A percentile compares a stretch with the other conserved stretches of the same genome.
Evolutionary conservation across 78 protist species (phyloP).

Genomic region (Tieghemostelium lacteum): DNA sequence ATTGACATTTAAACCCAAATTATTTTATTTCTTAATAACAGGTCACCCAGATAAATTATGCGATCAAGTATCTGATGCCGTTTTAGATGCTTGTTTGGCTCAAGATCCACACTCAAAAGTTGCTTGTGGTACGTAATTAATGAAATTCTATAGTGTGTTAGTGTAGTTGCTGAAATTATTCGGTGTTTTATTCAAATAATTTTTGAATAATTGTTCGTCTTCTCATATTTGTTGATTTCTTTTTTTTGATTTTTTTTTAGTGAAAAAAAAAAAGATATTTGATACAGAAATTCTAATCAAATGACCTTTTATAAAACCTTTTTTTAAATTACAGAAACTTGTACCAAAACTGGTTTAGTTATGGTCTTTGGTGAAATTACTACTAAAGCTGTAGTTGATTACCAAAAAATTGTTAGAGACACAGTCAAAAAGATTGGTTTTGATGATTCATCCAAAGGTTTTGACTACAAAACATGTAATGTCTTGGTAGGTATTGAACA

Average conservation of each 20-base stretch:
- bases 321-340: constrained; percentile 87
- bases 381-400: constrained; percentile 97
- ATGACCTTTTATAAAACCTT: background rate
- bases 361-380: constrained; percentile 99
- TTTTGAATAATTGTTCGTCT: background rate
- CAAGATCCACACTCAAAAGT: constrained; percentile 97
- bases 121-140: constrained; percentile 93
- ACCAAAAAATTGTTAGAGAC: constrained; percentile 97
- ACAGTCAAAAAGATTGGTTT: constrained; percentile 97
- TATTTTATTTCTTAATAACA: no score
- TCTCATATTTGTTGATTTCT: background rate
- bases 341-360: constrained; percentile 98
- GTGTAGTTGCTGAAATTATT: no score
- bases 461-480: constrained; percentile 98
- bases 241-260: no score
- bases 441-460: constrained; percentile 93
- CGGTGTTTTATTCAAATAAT: background rate
- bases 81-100: constrained; percentile 99
- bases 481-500: constrained; percentile 97
- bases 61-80: constrained; percentile 99
- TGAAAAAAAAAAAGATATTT: background rate
- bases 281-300: background rate
- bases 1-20: no score
- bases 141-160: background rate
- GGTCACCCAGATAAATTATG: constrained; percentile 99